Evolutionary conservation across 192 early-diverging fungal species (phyloP).

Genomic region (Martensiomyces pterosporus): DNA sequence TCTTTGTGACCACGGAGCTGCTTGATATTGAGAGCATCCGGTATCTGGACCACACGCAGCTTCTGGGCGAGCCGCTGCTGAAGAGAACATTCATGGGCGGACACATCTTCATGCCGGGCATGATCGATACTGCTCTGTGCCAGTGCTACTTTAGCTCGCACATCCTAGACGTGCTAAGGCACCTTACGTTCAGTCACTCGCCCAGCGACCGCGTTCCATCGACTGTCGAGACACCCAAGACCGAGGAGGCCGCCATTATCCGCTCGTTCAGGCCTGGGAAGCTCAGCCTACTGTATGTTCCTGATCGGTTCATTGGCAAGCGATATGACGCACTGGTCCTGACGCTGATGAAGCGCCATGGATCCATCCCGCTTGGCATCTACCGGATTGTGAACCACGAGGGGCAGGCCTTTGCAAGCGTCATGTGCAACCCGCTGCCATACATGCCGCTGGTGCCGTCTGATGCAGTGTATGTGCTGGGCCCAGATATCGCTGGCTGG

Average conservation of each 20-base stretch:
- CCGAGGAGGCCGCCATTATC: conserved; percentile 9
- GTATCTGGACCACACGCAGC: conserved; percentile 43
- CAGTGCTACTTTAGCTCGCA: conserved; percentile 52
- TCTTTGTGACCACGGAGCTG: conserved; percentile 43
- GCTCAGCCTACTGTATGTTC: conserved; percentile 30
- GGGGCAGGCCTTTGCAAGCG: conserved; percentile 32
- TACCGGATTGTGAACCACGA: conserved; percentile 36
- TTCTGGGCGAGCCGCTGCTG: conserved; percentile 40
- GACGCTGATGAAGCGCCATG: conserved; percentile 44
- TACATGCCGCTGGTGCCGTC: conserved; percentile 10
- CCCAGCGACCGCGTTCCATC: neutral
- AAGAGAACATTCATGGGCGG: conserved; percentile 50
- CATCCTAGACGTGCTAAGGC: conserved; percentile 38
- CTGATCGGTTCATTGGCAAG: conserved; percentile 22
- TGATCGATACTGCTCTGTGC: conserved; percentile 44
- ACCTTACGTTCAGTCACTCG: conserved; percentile 42
- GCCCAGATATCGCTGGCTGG: conserved; percentile 33
- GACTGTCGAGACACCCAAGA: conserved; percentile 4
- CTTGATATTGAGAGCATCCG: conserved; percentile 36
- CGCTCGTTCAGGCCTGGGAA: conserved; percentile 8
- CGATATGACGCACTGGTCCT: conserved; percentile 38
- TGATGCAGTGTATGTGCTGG: conserved; percentile 43
- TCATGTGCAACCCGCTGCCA: conserved; percentile 45
- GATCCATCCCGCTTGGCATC: conserved; percentile 33
- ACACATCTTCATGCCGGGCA: conserved; percentile 42